Evolutionary conservation across 2,329 filamentous ascomycete species (phyloP).

Genomic region (Fusarium buharicum): DNA sequence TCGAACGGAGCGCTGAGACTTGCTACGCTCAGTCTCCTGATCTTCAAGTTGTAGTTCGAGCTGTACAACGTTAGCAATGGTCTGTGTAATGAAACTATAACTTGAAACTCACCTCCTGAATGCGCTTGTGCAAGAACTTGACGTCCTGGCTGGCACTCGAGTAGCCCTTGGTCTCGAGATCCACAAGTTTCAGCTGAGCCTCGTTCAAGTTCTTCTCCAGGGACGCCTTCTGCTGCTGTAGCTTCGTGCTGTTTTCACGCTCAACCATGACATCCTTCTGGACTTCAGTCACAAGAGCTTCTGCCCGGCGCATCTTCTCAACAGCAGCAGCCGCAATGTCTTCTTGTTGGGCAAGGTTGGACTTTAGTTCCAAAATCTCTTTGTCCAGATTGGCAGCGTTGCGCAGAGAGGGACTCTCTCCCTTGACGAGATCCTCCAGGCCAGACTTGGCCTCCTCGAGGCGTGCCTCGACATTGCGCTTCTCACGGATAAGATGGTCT

Average conservation of each 20-base stretch:
- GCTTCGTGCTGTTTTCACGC: conserved; percentile 80
- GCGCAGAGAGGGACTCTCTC: conserved; percentile 86
- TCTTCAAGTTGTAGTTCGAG: conserved; percentile 88
- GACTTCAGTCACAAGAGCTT: conserved; percentile 85
- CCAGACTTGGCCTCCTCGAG: conserved; percentile 88
- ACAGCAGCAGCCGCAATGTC: conserved; percentile 91
- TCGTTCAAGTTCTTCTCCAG: conserved; percentile 93
- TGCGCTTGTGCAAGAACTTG: conserved; percentile 90
- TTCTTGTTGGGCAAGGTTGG: conserved; percentile 88
- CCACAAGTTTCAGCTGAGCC: conserved; percentile 86
- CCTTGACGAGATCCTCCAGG: conserved; percentile 86
- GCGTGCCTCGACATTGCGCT: conserved; percentile 85
- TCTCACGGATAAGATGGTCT: conserved; percentile 86
- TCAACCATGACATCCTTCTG: conserved; percentile 92
- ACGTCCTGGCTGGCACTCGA: conserved; percentile 94
- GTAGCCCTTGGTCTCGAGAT: conserved; percentile 97
- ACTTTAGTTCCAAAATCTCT: conserved; percentile 89
- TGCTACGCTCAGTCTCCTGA: conserved; percentile 80
- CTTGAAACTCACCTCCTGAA: conserved; percentile 83
- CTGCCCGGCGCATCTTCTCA: conserved; percentile 95
- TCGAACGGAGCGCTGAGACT: conserved; percentile 86
- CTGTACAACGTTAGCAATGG: conserved; percentile 57
- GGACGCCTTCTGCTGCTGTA: conserved; percentile 89
- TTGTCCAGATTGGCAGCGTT: conserved; percentile 90
- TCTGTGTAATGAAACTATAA: not conserved